These are phyloP conservation scores for Pelargonium hybrid DNA, from an alignment of 441 rosid species.

Conservation along the genomic window DNA sequence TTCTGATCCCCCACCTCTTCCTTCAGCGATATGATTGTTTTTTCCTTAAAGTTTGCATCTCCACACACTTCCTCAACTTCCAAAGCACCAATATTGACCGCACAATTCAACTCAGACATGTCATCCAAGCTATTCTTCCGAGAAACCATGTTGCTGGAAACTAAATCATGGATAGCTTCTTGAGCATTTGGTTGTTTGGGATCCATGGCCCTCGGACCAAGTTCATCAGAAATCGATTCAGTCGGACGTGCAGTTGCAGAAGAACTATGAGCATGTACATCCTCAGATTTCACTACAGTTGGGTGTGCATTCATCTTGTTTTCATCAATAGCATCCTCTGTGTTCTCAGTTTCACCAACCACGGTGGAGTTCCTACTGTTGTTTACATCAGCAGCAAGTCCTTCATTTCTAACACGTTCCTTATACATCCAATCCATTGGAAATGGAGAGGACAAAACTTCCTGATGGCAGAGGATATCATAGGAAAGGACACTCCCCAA, in stretches of 20 bases:
- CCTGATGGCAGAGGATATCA: conserved; percentile 97
- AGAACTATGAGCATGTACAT: not conserved
- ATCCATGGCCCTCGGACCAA: not conserved
- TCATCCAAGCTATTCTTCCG: not conserved
- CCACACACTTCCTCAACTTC: not conserved
- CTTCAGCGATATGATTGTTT: not conserved
- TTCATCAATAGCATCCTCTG: not conserved
- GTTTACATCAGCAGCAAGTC: not conserved
- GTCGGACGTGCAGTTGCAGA: not conserved
- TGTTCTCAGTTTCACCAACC: not conserved
- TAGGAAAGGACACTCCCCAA: conserved; percentile 92
- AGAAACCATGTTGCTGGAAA: not conserved
- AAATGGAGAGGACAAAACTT: conserved; percentile 66
- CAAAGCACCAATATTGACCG: not conserved
- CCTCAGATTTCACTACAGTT: not conserved
- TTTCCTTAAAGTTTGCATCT: not conserved
- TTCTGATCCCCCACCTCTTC: conserved; percentile 2
- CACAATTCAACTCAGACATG: not conserved
- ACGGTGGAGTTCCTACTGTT: not conserved
- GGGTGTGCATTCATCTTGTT: conserved; percentile 1
- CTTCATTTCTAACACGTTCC: conserved; percentile 22
- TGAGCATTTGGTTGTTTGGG: conserved; percentile 1
- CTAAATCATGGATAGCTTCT: not conserved
- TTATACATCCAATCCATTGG: conserved; percentile 72
- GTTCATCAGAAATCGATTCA: not conserved